These are phyloP conservation scores for Blastocladiella emersonii DNA, from an alignment of 371 early-diverging fungal species.

Conservation along the genomic window DNA sequence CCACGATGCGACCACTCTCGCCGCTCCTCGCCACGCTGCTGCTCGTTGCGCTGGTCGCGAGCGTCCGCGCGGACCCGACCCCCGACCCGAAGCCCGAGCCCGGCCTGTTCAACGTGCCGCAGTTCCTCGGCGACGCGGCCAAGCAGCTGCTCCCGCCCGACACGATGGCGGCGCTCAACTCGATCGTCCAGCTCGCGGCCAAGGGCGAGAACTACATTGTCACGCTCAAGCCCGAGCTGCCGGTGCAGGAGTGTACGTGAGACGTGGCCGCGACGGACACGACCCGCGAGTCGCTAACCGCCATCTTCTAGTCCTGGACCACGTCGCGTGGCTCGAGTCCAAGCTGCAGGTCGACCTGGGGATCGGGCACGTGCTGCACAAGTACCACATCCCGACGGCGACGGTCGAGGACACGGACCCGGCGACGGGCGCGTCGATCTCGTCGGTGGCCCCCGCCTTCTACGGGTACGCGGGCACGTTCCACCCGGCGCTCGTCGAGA, in stretches of 20 bases:
- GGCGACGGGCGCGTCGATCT: not conserved
- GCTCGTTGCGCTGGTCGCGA: too few relatives aligned
- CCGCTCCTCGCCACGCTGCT: too few relatives aligned
- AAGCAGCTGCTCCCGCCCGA: too few relatives aligned
- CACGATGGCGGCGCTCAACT: not conserved
- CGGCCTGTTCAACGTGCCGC: too few relatives aligned
- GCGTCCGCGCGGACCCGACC: too few relatives aligned
- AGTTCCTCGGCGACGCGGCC: too few relatives aligned
- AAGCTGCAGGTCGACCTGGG: not conserved
- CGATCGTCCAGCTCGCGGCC: not conserved
- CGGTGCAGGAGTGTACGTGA: not conserved
- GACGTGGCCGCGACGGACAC: not conserved
- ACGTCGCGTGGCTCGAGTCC: not conserved
- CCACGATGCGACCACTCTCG: too few relatives aligned
- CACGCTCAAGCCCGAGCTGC: not conserved
- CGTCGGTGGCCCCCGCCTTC: not conserved
- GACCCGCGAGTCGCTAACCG: too few relatives aligned
- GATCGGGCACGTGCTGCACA: not conserved
- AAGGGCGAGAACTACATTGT: not conserved
- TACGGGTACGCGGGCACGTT: conserved; percentile 1
- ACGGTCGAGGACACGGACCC: not conserved
- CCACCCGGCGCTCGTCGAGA: not conserved
- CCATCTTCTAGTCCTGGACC: not conserved
- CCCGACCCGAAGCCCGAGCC: too few relatives aligned
- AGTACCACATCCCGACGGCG: not conserved